These are phyloP conservation scores for Trichothecium sympodiale DNA, from an alignment of 2,329 filamentous ascomycete genomes.

Conservation along the genomic window DNA sequence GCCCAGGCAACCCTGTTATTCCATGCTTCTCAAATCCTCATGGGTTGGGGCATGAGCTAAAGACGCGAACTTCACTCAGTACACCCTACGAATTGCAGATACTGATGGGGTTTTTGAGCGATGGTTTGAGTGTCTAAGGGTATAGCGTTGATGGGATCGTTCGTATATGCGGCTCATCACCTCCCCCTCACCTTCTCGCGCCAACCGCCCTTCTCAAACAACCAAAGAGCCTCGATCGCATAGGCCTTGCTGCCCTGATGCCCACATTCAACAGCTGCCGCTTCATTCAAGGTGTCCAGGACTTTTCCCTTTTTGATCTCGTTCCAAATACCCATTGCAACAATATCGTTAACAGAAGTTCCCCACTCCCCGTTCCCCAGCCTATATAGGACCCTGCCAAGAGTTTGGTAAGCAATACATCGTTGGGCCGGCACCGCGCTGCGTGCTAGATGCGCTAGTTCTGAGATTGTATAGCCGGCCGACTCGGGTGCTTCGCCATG, in stretches of 20 bases:
- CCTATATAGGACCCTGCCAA: slow-evolving; percentile 75
- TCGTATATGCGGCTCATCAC: slow-evolving; percentile 18
- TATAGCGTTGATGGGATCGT: too few species aligned
- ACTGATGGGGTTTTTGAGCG: too few species aligned
- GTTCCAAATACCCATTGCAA: slow-evolving; percentile 74
- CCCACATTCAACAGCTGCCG: slow-evolving; percentile 55
- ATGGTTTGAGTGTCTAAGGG: too few species aligned
- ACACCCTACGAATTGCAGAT: too few species aligned
- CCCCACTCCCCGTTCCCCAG: slow-evolving; percentile 66
- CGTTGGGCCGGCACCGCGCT: slow-evolving; percentile 78
- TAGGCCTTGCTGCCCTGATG: slow-evolving; percentile 76
- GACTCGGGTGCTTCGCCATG: slow-evolving; percentile 87
- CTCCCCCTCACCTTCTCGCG: slow-evolving; percentile 50
- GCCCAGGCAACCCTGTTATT: too few species aligned
- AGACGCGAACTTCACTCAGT: too few species aligned
- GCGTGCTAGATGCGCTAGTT: slow-evolving; percentile 69
- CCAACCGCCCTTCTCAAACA: slow-evolving; percentile 65
- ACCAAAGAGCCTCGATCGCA: slow-evolving; percentile 82
- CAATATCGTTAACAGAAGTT: slow-evolving; percentile 40
- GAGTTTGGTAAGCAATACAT: slow-evolving; percentile 83
- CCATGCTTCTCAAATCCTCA: too few species aligned
- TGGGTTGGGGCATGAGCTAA: too few species aligned
- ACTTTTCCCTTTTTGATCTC: slow-evolving; percentile 67
- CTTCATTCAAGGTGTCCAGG: slow-evolving; percentile 64
- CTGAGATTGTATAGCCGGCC: slow-evolving; percentile 85